These are phyloP conservation scores for Tuber borchii DNA, from an alignment of 495 filamentous ascomycete species.

Conservation along the genomic window DNA sequence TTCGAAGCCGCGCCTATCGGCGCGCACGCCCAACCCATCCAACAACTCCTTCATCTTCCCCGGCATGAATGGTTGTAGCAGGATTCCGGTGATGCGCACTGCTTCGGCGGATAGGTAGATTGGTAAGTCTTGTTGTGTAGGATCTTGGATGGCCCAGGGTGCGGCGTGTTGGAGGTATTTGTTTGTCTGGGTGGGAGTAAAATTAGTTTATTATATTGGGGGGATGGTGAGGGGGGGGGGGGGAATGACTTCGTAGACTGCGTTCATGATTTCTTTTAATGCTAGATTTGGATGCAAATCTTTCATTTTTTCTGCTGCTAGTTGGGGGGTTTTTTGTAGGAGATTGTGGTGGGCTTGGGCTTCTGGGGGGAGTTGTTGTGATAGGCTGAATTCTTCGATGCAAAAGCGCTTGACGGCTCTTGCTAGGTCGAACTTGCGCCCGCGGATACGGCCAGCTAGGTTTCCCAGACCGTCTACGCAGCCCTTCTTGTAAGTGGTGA, in stretches of 20 bases:
- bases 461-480: constrained; percentile 74
- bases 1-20: constrained; percentile 52
- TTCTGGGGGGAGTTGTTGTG: background rate
- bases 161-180: constrained; percentile 55
- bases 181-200: constrained; percentile 53
- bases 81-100: constrained; percentile 71
- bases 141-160: constrained; percentile 52
- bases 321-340: background rate
- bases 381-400: background rate
- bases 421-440: constrained; percentile 60
- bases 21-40: constrained; percentile 67
- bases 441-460: constrained; percentile 60
- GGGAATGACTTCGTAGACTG: constrained; percentile 47
- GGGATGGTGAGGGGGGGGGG: no score
- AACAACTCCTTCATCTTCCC: constrained; percentile 66
- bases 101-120: constrained; percentile 69
- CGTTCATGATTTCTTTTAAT: constrained; percentile 59
- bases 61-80: constrained; percentile 89
- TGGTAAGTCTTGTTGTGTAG: constrained; percentile 21
- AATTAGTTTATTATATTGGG: background rate
- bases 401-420: constrained; percentile 42
- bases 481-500: constrained; percentile 67
- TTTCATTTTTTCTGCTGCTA: constrained; percentile 52
- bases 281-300: constrained; percentile 58
- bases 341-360: background rate